These are phyloP conservation scores for Raphanus sativus DNA, from an alignment of 345 rosid genomes.

Conservation along the genomic window DNA sequence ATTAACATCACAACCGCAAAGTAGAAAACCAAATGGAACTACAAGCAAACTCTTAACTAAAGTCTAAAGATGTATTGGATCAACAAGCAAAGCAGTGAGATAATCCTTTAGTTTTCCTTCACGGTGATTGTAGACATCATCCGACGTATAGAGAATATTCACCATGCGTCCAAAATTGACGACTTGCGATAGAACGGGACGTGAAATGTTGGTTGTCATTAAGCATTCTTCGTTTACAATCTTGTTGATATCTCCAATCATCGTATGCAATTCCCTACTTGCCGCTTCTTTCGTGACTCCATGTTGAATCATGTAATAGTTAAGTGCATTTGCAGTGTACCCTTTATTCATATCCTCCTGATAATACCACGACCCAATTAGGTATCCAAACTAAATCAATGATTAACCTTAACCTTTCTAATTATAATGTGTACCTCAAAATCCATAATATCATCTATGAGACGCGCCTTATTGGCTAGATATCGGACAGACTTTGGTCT, in stretches of 20 bases:
- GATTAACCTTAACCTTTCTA: not conserved
- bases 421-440: not conserved
- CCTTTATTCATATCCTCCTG: conserved; percentile 40
- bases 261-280: not conserved
- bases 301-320: conserved; percentile 26
- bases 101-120: conserved; percentile 11
- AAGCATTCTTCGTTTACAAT: conserved; percentile 17
- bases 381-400: not conserved
- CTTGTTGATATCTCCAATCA: conserved; percentile 14
- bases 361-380: not conserved
- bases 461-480: conserved; percentile 4
- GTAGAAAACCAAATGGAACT: not conserved
- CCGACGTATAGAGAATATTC: not conserved
- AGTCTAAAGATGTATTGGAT: conserved; percentile 10
- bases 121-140: conserved; percentile 1
- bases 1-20: not conserved
- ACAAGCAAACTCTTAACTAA: not conserved
- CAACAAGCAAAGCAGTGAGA: not conserved
- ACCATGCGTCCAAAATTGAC: not conserved
- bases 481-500: not conserved
- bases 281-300: conserved; percentile 18
- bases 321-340: conserved; percentile 7
- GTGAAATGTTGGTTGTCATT: not conserved
- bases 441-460: conserved; percentile 12
- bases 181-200: not conserved